Base-by-base conservation (phyloP, 75 land plant species). In the Selaginella moellendorffii region DNA sequence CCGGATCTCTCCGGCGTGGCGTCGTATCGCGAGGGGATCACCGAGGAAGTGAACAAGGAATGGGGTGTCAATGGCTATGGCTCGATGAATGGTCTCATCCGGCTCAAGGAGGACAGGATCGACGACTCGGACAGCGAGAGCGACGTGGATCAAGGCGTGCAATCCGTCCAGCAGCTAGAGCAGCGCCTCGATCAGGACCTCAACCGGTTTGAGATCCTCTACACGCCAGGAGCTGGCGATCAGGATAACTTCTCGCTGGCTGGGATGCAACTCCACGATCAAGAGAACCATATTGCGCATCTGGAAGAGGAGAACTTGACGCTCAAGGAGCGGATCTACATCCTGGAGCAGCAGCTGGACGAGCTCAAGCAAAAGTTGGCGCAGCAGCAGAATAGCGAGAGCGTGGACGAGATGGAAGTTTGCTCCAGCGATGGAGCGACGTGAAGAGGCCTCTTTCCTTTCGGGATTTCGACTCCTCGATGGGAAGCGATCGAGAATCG, bases 61-160 rank as follows among this genome's bases (percentile, higher is more conserved):
- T 84, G 90, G 85, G 93, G 93, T 19, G 86, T 88, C 1, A 80
- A 88, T 64, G 97, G 95, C 24, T 91, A 91, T 73, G 97, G 97
- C 0, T 81, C 95, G 10, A 91, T 91, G 97, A 88, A 88, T 42
- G 97, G 97, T 1, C 61, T 91, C 67, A 91, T 91, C 54, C 77
- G 93, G 29, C 80, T 91, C 9, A 67, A 80, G 22, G 76, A 76
- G 0, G 72, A 76, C 1, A 54, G 61, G 19, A 78, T 69, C 5
- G 28, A 65, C 0, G 82, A 87, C 0, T 78, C 71, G 0, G 78
- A 68, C 27, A 78, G 63, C 25, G 71, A 65, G 25, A 53, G 67
- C 26, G 71, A 68, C 24, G 65, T 59, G 0, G 76, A 24, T 78
- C 67, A 20, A 78, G 69, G 0, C 78, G 70, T 9, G 77, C 71